Evolutionary conservation across 805 yeast species (phyloP).

Genomic region (Priceomyces fermenticarens): DNA sequence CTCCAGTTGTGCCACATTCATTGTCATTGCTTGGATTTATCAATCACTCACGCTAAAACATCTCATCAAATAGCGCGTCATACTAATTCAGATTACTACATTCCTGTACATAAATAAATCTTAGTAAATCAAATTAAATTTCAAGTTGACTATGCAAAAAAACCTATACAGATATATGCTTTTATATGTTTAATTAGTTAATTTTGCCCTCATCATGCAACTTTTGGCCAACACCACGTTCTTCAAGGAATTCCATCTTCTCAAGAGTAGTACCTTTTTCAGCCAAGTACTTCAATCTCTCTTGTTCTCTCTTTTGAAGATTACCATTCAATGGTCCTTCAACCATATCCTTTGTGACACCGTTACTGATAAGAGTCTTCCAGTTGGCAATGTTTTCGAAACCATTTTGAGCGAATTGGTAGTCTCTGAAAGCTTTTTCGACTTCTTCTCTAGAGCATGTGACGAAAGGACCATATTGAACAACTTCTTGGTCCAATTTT

Average conservation of each 20-base stretch:
- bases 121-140: background rate
- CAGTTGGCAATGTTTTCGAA: conserved; percentile 65
- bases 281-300: conserved; percentile 12
- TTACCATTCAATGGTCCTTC: conserved; percentile 36
- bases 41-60: background rate
- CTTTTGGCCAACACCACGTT: background rate
- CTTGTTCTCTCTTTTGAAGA: conserved; percentile 25
- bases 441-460: conserved; percentile 67
- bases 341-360: conserved; percentile 42
- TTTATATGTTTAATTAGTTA: conserved; percentile 6
- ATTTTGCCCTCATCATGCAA: background rate
- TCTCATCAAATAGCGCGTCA: no score
- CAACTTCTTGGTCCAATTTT: conserved; percentile 67
- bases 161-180: conserved; percentile 1
- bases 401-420: conserved; percentile 65
- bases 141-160: conserved; percentile 8
- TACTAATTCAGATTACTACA: background rate
- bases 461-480: conserved; percentile 92
- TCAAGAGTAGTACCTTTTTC: background rate
- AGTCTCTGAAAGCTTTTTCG: conserved; percentile 67
- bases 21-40: conserved; percentile 23
- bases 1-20: conserved; percentile 26
- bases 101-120: background rate
- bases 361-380: conserved; percentile 46
- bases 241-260: background rate